Conservation (phyloP, 164 flowering plant genomes). For the Akebia trifoliata region DNA sequence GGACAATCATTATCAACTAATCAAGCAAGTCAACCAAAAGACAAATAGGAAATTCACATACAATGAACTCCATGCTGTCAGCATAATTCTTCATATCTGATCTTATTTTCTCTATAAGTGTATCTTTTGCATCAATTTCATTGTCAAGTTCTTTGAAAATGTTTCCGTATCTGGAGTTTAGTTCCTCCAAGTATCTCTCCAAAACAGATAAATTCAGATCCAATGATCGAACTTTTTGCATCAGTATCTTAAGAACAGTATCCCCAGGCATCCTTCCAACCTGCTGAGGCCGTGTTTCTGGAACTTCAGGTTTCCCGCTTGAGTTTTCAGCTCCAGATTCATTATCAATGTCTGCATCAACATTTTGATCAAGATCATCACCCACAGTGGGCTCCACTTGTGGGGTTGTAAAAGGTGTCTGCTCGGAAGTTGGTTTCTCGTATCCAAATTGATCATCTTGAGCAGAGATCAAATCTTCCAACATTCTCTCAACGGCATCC, state of each 20-base stretch:
- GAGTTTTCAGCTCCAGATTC: slow-evolving; percentile 26
- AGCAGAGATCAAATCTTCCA: slow-evolving; percentile 81
- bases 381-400: slow-evolving; percentile 27
- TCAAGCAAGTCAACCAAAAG: neutral
- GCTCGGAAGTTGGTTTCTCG: slow-evolving; percentile 32
- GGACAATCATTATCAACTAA: neutral
- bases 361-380: slow-evolving; percentile 23
- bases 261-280: slow-evolving; percentile 90
- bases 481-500: slow-evolving; percentile 94
- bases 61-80: slow-evolving; percentile 50
- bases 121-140: slow-evolving; percentile 56
- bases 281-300: slow-evolving; percentile 61
- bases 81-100: slow-evolving; percentile 41
- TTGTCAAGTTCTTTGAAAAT: slow-evolving; percentile 68
- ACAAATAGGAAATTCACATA: slow-evolving; percentile 34
- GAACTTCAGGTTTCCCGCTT: slow-evolving; percentile 30
- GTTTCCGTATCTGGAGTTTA: slow-evolving; percentile 65
- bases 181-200: slow-evolving; percentile 78
- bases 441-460: slow-evolving; percentile 35
- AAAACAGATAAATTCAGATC: slow-evolving; percentile 77
- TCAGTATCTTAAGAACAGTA: slow-evolving; percentile 83
- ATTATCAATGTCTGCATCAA: slow-evolving; percentile 28
- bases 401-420: slow-evolving; percentile 18
- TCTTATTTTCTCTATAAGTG: slow-evolving; percentile 46
- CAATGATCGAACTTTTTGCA: slow-evolving; percentile 86